phyloP scores from a whole-genome alignment of 768 basidiomycete genomes.

The Leccinum sublutescens region DNA sequence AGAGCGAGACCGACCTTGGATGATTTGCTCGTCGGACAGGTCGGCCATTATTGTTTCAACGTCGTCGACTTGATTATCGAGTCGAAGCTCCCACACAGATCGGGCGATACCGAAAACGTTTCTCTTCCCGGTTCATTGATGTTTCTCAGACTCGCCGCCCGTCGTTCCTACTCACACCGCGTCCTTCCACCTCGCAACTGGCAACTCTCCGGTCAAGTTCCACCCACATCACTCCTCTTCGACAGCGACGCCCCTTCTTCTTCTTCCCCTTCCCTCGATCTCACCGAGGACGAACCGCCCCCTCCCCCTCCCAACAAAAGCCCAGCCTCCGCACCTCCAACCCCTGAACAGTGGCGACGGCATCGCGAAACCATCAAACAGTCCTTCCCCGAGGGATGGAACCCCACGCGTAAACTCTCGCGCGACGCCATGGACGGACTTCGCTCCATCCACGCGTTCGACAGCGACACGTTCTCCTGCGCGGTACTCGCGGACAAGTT shows the following conservation, averaged over 20 bases:
- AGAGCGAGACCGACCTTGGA: conserved; percentile 52
- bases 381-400: conserved; percentile 67
- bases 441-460: conserved; percentile 59
- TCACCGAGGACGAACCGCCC: conserved; percentile 32
- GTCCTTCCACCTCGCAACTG: conserved; percentile 27
- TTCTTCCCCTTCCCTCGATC: conserved; percentile 15
- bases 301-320: conserved; percentile 23
- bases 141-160: conserved; percentile 11
- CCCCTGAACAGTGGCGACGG: conserved; percentile 46
- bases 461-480: conserved; percentile 64
- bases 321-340: conserved; percentile 19
- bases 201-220: conserved; percentile 31
- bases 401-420: conserved; percentile 76
- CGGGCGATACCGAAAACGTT: conserved; percentile 23
- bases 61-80: conserved; percentile 1
- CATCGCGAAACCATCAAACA: conserved; percentile 54
- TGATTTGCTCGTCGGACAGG: conserved; percentile 69
- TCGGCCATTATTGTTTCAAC: conserved; percentile 60
- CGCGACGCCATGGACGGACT: conserved; percentile 83
- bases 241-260: conserved; percentile 11
- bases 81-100: not conserved
- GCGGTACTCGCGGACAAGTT: conserved; percentile 73
- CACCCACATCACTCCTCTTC: conserved; percentile 31
- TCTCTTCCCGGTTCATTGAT: conserved; percentile 1
- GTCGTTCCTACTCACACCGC: conserved; percentile 28